Evolutionary conservation across 345 rosid species (phyloP), one percentile per base, ranked within the genome.

Genomic region (Cardamine occulta): DNA sequence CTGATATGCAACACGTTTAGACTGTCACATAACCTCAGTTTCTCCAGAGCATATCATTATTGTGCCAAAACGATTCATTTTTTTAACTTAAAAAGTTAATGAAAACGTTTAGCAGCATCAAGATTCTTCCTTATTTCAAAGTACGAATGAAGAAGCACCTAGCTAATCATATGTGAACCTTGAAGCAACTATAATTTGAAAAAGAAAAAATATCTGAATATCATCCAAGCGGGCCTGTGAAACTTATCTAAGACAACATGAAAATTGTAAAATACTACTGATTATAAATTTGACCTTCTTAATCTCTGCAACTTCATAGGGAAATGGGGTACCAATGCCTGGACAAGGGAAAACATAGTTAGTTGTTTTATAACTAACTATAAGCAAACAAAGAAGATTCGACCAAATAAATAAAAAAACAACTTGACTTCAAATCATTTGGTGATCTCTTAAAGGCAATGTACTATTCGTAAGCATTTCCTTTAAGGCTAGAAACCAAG

Each of bases 301-400:
- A 91, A 82, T 51, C 40, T 79, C 67, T 73, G 81, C 72, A 88
- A 87, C 87, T 89, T 93, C 66, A 45, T 76, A 55, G 91, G 87
- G 76, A 75, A 84, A 81, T 84, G 91, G 2, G 89, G 47, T 18
- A 91, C 52, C 65, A 93, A 80, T 68, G 84, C 96, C 97, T 93
- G 91, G 62, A 72, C 44, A 83, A 74, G 10, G 56, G 35, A 60
- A 47, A 31, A 14, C 4, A 21, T 53, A 31, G 49, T 57, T 34
- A 73, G 18, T 18, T 24, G 26, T 24, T 3, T 24, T 24, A 24
- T 24, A 24, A 24, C 28, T 24, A 24, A 24, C 28, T 24, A 24
- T 24, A 24, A 24, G 28, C 28, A 24, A 24, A 24, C 28, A 24
- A 24, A 24, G 28, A 24, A 24, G 28, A 24, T 24, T 24, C 28